Base-by-base conservation (phyloP, 805 yeast genomes). In the Spencermartinsiella europaea region DNA sequence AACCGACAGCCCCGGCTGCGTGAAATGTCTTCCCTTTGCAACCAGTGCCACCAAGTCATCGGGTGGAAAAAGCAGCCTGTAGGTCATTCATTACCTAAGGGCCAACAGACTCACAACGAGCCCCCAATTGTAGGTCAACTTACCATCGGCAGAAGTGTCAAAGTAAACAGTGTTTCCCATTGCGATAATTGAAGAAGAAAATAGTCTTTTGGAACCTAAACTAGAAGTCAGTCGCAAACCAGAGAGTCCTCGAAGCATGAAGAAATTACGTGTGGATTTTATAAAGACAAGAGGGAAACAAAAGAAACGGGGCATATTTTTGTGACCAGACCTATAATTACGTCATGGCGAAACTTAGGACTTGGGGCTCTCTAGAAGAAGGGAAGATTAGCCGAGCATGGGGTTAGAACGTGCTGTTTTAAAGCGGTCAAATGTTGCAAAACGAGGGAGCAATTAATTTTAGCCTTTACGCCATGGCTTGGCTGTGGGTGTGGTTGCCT, bases 141-240 rank as follows among this genome's bases (percentile, higher is more conserved):
- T 51, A 48, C 61, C 90, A 73, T 83, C 78, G 59, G 84, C 85
- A 63, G 90, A 77, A 63, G 83, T 78, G 67, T 85, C 93, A 74
- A 86, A 86, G 76, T 73, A 85, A 63, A 85, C 91, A 66, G 80
- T 57, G 59, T 57, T 57, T 45, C 64, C 60, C 65, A 61, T 63
- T 48, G 53, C 54, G 47, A 58, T 47, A 28, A 61, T 20, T n/a
- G 60, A 38, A 36, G 54, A 31, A 12, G 46, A 36, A 31, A 54
- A 46, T 12, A 44, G 38, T 37, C 56, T 27, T 36, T 34, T 47
- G 21, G 54, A 16, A 25, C 48, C 31, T n/a, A 34, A 42, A 19
- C 46, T 40, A 25, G 31, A 25, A 25, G 31, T 25, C 31, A 25
- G 31, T 25, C 10, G 7, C 31, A 7, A 7, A 21, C 40, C 28